Conservation (phyloP, 2,329 filamentous ascomycete species). For the Lanzia echinophila region DNA sequence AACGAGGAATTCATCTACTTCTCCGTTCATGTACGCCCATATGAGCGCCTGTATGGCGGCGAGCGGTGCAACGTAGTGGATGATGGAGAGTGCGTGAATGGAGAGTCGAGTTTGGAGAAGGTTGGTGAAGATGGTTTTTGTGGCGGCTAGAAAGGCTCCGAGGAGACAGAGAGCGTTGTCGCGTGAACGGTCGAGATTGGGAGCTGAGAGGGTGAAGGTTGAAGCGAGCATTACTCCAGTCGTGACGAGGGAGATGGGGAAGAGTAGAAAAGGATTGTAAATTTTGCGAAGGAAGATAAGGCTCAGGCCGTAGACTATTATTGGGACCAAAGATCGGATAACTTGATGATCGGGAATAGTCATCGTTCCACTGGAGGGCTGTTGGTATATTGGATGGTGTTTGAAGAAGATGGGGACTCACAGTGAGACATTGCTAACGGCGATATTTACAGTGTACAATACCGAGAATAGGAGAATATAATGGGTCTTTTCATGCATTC, state of each 20-base stretch:
- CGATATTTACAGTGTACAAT: slow-evolving; percentile 58
- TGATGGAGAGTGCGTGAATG: not conserved
- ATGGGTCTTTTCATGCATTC: slow-evolving; percentile 46
- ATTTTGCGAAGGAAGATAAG: slow-evolving; percentile 35
- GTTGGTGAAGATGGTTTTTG: not conserved
- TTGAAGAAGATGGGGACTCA: slow-evolving; percentile 24
- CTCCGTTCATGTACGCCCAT: slow-evolving; percentile 46
- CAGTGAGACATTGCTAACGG: slow-evolving; percentile 58
- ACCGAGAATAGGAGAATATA: slow-evolving; percentile 50
- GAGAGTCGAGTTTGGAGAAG: not conserved
- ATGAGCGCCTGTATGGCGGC: slow-evolving; percentile 49
- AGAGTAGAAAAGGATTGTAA: slow-evolving; percentile 15
- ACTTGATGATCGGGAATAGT: slow-evolving; percentile 62
- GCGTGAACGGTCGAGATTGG: slow-evolving; percentile 44
- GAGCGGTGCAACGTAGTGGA: slow-evolving; percentile 53
- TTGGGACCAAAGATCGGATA: slow-evolving; percentile 53
- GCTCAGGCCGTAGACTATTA: slow-evolving; percentile 57
- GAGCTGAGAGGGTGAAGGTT: slow-evolving; percentile 47
- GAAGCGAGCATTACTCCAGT: slow-evolving; percentile 19
- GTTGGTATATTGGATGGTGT: not conserved
- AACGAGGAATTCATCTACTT: slow-evolving; percentile 37
- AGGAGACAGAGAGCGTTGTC: not conserved
- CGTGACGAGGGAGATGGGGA: slow-evolving; percentile 40
- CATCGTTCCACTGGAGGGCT: slow-evolving; percentile 39
- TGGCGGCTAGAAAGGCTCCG: not conserved